Percentiles rank a stretch among this genome's conserved stretches.
Evolutionary conservation across 2,329 filamentous ascomycete species (phyloP).

Genomic region (Falciphora oryzae): DNA sequence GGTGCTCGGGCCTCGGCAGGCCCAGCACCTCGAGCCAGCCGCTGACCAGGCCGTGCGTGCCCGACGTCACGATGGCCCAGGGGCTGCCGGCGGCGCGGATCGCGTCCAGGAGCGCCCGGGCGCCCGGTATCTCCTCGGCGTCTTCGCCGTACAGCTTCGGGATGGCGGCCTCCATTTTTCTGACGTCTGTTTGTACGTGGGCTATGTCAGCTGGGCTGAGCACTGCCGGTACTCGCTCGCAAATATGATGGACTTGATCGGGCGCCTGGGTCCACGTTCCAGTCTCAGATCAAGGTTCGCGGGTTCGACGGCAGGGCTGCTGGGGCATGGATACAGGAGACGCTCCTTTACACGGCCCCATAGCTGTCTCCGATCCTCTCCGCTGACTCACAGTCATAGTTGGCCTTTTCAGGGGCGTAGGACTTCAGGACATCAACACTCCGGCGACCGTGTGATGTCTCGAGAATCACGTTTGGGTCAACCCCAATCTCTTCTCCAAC

Average conservation of each 20-base stretch:
- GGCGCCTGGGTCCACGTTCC: no score
- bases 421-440: conserved; percentile 80
- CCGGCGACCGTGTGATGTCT: conserved; percentile 85
- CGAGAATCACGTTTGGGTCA: conserved; percentile 75
- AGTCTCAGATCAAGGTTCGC: no score
- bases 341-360: no score
- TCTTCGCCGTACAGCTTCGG: conserved; percentile 71
- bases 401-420: conserved; percentile 78
- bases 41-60: conserved; percentile 59
- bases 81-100: conserved; percentile 59
- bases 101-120: conserved; percentile 60
- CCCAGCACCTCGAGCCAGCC: conserved; percentile 67
- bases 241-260: no score
- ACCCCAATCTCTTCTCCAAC: conserved; percentile 79
- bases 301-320: no score
- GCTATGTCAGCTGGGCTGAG: conserved; percentile 28
- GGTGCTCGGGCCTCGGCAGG: conserved; percentile 58
- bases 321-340: neutral
- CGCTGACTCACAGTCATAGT: conserved; percentile 74
- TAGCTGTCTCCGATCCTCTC: neutral
- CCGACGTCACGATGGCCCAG: conserved; percentile 86
- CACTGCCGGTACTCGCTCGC: no score
- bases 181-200: conserved; percentile 55
- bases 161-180: conserved; percentile 69
- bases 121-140: conserved; percentile 81